Base-by-base conservation (phyloP, 768 basidiomycete genomes). In the Hortiboletus campestris region DNA sequence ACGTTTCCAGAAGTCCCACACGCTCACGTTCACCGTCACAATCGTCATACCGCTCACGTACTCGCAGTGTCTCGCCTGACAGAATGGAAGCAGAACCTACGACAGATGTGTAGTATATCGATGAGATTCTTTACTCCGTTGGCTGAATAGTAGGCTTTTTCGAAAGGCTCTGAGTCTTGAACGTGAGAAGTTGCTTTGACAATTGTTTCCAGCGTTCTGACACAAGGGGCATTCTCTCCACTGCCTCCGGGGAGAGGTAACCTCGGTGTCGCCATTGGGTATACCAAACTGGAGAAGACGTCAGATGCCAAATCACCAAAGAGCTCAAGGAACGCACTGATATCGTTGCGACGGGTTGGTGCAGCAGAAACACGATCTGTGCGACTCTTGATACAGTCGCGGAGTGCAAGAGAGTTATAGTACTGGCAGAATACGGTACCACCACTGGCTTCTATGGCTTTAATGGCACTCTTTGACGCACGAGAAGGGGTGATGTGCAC, bases 361-460 rank as follows among this genome's bases (percentile, higher is more conserved):
- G 86, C 85, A 11, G 94, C 94, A 50, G 82, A 76, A 53, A 80
- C 73, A 51, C 86, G 81, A 66, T 94, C 89, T 19, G 79, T 82
- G 31, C 84, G 80, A 6, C 85, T 85, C 61, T 89, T 84, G 58
- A 92, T 71, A 58, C 84, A 88, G 63, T 94, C 91, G 36, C 85
- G 82, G 46, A 98, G 80, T 1, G 91, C 86, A 34, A 97, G 80
- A 19, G 81, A 72, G 72, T 98, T 98, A 75, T 96, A 94, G 71
- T 91, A 96, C 67, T 91, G 88, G 75, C 94, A 94, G 44, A 88
- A 84, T 35, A 98, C 84, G 46, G 83, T 82, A 25, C 96, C 96
- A 22, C 94, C 93, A 11, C 76, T 79, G 17, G 76, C 76, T 69
- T 98, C 92, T 51, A 99, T 84, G 0, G 94, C 91, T 49, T 80